These are phyloP conservation scores for Torulaspora microellipsoides DNA, from an alignment of 805 yeast genomes.

Conservation along the genomic window DNA sequence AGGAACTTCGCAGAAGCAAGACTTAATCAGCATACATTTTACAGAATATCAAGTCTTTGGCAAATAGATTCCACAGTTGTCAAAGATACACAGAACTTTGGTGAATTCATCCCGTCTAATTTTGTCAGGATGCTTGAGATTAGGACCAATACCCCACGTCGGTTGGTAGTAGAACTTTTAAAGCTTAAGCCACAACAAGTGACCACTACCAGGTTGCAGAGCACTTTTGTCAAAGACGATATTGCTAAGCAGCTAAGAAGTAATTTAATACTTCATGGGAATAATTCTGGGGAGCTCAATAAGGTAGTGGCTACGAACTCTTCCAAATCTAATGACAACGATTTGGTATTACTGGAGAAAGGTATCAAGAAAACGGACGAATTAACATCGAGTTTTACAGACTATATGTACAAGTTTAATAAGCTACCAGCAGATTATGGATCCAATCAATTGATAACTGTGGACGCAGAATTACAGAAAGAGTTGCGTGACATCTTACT, in stretches of 20 bases:
- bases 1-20: too few relatives aligned
- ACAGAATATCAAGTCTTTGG: too few relatives aligned
- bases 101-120: too few relatives aligned
- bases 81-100: too few relatives aligned
- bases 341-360: slow-evolving; percentile 22
- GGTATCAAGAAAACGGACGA: slow-evolving; percentile 27
- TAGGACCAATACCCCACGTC: too few relatives aligned
- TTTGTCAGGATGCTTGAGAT: too few relatives aligned
- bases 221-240: slow-evolving; percentile 4
- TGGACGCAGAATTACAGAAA: slow-evolving; percentile 41
- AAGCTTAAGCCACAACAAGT: too few relatives aligned
- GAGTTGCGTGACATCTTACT: slow-evolving; percentile 47
- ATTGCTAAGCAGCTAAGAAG: slow-evolving; percentile 1
- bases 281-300: neutral
- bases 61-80: too few relatives aligned
- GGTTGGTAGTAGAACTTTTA: too few relatives aligned
- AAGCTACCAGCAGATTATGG: slow-evolving; percentile 57
- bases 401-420: slow-evolving; percentile 31
- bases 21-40: too few relatives aligned
- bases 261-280: slow-evolving; percentile 5
- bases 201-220: slow-evolving; percentile 1
- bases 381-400: slow-evolving; percentile 23
- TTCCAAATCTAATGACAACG: slow-evolving; percentile 7
- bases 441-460: slow-evolving; percentile 49
- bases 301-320: neutral